Conservation (phyloP, 2,329 filamentous ascomycete species). For the Lomentospora prolificans region DNA sequence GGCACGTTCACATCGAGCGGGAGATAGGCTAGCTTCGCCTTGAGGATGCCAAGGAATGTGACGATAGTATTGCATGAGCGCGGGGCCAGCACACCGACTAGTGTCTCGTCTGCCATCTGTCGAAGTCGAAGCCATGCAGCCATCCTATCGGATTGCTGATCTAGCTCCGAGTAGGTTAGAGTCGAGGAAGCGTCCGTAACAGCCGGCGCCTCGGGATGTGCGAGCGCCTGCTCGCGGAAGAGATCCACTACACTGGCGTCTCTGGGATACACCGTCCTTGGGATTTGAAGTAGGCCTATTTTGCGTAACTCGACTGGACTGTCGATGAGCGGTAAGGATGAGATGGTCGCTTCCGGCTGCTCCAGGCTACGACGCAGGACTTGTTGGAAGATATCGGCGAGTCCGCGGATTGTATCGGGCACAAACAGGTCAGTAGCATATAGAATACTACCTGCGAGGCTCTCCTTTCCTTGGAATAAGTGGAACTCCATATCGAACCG, state of each 20-base stretch:
- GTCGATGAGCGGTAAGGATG: background rate
- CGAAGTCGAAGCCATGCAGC: constrained; percentile 12
- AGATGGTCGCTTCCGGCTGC: background rate
- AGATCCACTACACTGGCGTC: constrained; percentile 15
- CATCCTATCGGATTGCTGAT: constrained; percentile 13
- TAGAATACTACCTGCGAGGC: constrained; percentile 43
- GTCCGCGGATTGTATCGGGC: constrained; percentile 11
- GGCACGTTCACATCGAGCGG: constrained; percentile 16
- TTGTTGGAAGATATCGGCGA: constrained; percentile 12
- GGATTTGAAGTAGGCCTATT: constrained; percentile 10
- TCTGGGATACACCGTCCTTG: constrained; percentile 10
- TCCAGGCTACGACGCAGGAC: constrained; percentile 11
- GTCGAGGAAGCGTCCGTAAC: constrained; percentile 12
- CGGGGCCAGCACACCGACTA: constrained; percentile 14
- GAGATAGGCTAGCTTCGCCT: constrained; percentile 17
- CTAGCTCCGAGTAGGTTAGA: constrained; percentile 16
- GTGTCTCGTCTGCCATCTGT: constrained; percentile 9
- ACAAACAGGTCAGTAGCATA: constrained; percentile 16
- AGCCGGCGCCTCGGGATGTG: constrained; percentile 9
- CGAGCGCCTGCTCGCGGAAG: constrained; percentile 14
- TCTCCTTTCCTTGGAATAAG: constrained; percentile 30
- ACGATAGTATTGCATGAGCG: constrained; percentile 17
- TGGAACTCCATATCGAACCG: constrained; percentile 22
- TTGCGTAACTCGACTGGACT: constrained; percentile 4
- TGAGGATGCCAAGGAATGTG: constrained; percentile 17